Evolutionary conservation across 75 land plant genomes (phyloP).

Genomic region (Picea glauca): DNA sequence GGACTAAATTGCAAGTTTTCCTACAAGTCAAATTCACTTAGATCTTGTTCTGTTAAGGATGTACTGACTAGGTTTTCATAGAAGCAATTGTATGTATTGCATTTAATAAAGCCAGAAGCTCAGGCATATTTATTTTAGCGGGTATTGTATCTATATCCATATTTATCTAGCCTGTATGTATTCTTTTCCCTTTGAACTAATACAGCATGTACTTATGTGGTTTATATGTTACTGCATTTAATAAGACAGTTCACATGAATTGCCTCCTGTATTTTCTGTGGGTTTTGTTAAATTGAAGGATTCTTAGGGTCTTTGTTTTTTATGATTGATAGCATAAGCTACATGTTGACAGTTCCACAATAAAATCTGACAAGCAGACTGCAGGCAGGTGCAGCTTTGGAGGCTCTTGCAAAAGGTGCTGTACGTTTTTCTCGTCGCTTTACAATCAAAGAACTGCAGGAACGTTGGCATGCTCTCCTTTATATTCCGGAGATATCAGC

Average conservation of each 20-base stretch:
- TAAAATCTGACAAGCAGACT: constrained; percentile 6
- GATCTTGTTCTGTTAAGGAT: not conserved
- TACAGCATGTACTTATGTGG: not conserved
- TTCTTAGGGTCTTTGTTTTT: constrained; percentile 9
- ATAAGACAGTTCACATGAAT: too few relatives aligned
- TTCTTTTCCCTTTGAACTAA: not conserved
- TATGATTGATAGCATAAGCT: not conserved
- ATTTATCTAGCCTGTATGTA: not conserved
- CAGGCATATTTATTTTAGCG: not conserved
- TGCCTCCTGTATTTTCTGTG: too few relatives aligned
- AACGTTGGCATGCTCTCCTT: constrained; percentile 86
- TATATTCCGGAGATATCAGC: constrained; percentile 72
- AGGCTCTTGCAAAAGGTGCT: constrained; percentile 96
- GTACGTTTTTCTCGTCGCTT: constrained; percentile 74
- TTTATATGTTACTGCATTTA: not conserved
- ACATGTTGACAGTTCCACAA: not conserved
- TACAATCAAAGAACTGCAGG: constrained; percentile 68
- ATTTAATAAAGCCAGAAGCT: not conserved
- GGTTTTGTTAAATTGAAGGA: not conserved
- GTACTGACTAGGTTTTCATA: not conserved
- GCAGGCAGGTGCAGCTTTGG: constrained; percentile 94
- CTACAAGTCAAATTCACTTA: not conserved
- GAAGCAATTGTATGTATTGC: not conserved
- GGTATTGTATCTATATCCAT: not conserved
- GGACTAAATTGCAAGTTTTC: not conserved